Percentiles rank a stretch among this genome's conserved stretches.
phyloP scores from a whole-genome alignment of 73 alveolate species.

The Tetrahymena elliotti region DNA sequence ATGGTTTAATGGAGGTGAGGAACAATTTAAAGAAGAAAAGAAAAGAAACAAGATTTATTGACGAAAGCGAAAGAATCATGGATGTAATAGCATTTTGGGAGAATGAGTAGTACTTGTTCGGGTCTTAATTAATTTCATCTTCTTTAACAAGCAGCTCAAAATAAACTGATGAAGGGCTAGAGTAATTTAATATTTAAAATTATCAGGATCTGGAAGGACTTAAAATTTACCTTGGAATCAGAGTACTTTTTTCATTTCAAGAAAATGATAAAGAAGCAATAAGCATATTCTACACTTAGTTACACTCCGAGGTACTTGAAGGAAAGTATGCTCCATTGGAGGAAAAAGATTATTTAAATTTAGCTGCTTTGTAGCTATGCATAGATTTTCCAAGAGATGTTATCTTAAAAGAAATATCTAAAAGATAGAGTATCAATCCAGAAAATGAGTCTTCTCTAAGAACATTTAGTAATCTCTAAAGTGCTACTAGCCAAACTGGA shows the following conservation, averaged over 20 bases:
- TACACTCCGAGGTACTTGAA: not conserved
- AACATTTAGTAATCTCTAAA: not conserved
- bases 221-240: not conserved
- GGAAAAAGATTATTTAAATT: not conserved
- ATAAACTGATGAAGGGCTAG: not conserved
- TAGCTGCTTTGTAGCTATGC: not conserved
- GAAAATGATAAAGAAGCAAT: not conserved
- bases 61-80: not conserved
- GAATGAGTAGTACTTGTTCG: not conserved
- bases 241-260: not conserved
- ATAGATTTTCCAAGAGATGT: not conserved
- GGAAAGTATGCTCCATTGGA: not conserved
- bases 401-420: not conserved
- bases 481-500: not conserved
- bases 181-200: not conserved
- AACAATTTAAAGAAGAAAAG: not conserved
- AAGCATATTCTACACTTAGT: not conserved
- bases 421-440: not conserved
- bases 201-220: not conserved
- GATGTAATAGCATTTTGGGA: not conserved
- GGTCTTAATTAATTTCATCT: not conserved
- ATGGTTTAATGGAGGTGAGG: not conserved
- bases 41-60: not conserved
- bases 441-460: not conserved
- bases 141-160: not conserved